Conservation (phyloP, 768 basidiomycete species). For the Xerocomus spinulosus region DNA sequence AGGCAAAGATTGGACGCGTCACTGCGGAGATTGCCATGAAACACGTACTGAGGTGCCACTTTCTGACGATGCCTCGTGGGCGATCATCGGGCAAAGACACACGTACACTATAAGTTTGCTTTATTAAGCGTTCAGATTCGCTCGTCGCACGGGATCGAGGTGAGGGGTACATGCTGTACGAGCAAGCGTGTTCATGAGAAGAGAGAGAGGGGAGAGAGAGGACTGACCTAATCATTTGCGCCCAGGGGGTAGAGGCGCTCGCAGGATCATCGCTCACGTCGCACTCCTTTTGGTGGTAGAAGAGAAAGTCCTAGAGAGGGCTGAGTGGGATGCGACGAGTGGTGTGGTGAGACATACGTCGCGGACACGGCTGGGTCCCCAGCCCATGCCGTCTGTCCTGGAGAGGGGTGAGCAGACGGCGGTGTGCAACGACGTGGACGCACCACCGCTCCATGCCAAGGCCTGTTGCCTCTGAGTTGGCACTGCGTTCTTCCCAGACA, state of each 20-base stretch:
- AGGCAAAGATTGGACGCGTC: conserved; percentile 5
- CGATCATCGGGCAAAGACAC: conserved; percentile 44
- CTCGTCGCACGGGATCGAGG: conserved; percentile 38
- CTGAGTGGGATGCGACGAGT: conserved; percentile 1
- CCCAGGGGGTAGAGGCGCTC: conserved; percentile 64
- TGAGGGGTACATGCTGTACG: conserved; percentile 35
- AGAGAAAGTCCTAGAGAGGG: conserved; percentile 45
- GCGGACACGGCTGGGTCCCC: conserved; percentile 78
- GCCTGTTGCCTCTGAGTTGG: conserved; percentile 76
- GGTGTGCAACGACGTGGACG: conserved; percentile 7
- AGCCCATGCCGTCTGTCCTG: conserved; percentile 69
- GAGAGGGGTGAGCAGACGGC: not conserved
- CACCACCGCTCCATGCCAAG: conserved; percentile 85
- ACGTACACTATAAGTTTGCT: conserved; percentile 52
- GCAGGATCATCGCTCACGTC: conserved; percentile 38
- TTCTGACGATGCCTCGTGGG: conserved; percentile 39
- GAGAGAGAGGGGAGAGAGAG: conserved; percentile 29
- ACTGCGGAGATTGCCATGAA: conserved; percentile 30
- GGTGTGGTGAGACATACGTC: conserved; percentile 22
- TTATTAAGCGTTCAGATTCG: conserved; percentile 44
- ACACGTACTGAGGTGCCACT: conserved; percentile 51
- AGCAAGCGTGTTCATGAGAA: conserved; percentile 15
- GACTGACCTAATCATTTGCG: conserved; percentile 64
- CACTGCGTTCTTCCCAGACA: conserved; percentile 85
- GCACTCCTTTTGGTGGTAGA: conserved; percentile 48